These are phyloP conservation scores for Chlorella variabilis DNA, from an alignment of 163 green algal genomes.

Conservation along the genomic window DNA sequence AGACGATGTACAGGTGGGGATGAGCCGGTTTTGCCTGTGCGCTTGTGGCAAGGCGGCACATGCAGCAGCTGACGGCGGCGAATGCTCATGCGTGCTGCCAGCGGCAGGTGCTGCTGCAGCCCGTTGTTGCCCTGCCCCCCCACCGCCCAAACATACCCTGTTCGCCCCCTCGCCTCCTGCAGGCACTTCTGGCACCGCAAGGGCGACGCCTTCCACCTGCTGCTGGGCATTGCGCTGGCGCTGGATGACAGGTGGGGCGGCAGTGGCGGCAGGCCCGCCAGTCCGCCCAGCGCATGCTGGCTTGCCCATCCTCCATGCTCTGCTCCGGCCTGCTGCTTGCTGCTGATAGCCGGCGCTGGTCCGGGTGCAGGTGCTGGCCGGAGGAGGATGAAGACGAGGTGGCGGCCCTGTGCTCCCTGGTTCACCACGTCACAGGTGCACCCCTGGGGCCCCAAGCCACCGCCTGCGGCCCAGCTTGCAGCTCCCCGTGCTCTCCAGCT, in stretches of 20 bases:
- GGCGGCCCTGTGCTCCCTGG: slow-evolving; percentile 28
- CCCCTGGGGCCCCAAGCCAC: neutral
- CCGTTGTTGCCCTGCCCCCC: no score
- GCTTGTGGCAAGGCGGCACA: no score
- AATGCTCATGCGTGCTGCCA: no score
- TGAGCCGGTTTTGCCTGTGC: neutral
- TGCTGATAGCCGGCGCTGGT: neutral
- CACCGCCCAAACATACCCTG: no score
- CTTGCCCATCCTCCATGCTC: no score
- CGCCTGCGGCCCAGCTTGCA: neutral
- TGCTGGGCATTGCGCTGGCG: slow-evolving; percentile 32
- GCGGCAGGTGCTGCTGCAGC: no score
- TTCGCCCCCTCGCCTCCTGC: neutral
- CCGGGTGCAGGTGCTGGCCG: slow-evolving; percentile 43
- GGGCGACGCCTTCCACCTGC: slow-evolving; percentile 53
- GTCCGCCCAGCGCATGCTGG: neutral
- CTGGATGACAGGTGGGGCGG: slow-evolving; percentile 37
- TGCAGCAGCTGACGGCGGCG: no score
- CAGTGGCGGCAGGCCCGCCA: neutral
- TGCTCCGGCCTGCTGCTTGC: neutral
- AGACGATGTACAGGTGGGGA: slow-evolving; percentile 7
- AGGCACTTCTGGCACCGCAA: slow-evolving; percentile 46
- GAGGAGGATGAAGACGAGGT: slow-evolving; percentile 44
- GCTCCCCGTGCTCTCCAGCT: neutral
- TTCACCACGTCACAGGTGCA: slow-evolving; percentile 46